Percentiles rank a stretch among this genome's conserved stretches.
phyloP scores from a whole-genome alignment of 805 yeast genomes.

The Saccharomycopsis capsularis region DNA sequence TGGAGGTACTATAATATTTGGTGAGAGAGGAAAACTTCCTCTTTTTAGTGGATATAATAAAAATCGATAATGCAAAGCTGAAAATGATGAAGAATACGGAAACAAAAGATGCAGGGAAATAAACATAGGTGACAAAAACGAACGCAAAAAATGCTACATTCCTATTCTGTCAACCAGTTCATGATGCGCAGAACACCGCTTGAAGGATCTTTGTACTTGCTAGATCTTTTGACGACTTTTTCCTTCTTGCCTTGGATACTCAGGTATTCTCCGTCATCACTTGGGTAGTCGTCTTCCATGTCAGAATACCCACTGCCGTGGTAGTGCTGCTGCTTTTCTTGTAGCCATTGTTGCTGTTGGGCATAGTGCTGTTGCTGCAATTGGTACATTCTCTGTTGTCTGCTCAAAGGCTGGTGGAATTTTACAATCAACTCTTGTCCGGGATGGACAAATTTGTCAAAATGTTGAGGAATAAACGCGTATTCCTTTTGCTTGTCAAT shows the following conservation, averaged over 20 bases:
- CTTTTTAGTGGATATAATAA: too few species aligned
- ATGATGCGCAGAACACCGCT: background rate
- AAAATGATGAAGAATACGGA: too few species aligned
- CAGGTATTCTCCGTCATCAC: background rate
- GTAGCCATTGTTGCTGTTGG: background rate
- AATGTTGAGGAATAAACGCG: constrained; percentile 20
- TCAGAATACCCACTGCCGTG: too few species aligned
- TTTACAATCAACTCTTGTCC: constrained; percentile 14
- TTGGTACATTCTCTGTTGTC: background rate
- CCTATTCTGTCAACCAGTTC: constrained; percentile 3
- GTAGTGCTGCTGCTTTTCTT: background rate
- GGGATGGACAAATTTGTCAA: constrained; percentile 13
- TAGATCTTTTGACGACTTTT: background rate
- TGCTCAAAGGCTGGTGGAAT: constrained; percentile 4
- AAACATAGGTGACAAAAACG: too few species aligned
- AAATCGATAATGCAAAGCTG: too few species aligned
- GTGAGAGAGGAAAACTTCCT: too few species aligned
- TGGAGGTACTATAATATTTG: too few species aligned
- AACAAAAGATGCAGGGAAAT: too few species aligned
- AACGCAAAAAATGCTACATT: too few species aligned
- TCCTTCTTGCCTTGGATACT: too few species aligned
- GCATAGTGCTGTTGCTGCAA: background rate
- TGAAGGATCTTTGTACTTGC: background rate
- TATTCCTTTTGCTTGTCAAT: constrained; percentile 12
- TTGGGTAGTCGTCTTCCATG: background rate